phyloP scores from a whole-genome alignment of 257 asterid genomes.

The Nicotiana knightiana region DNA sequence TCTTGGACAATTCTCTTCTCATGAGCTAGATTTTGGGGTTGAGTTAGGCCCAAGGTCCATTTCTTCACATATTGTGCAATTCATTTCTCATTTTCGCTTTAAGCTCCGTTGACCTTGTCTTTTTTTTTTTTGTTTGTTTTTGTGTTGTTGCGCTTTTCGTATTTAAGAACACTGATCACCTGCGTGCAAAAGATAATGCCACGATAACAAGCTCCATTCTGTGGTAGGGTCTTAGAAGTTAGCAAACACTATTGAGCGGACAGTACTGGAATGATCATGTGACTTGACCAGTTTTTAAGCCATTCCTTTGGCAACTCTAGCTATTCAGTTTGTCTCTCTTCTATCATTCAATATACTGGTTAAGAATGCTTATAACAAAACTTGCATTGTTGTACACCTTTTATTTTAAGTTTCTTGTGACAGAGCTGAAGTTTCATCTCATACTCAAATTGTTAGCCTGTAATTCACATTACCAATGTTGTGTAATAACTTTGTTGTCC shows the following conservation, averaged over 20 bases:
- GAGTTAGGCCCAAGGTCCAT: too few species aligned
- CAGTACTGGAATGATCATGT: not conserved
- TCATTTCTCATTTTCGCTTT: too few species aligned
- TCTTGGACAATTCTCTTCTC: too few species aligned
- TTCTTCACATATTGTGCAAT: too few species aligned
- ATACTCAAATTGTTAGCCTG: not conserved
- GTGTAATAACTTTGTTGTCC: conserved; percentile 23
- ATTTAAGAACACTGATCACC: not conserved
- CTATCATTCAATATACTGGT: not conserved
- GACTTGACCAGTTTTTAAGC: not conserved
- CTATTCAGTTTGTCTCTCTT: not conserved
- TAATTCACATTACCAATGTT: not conserved
- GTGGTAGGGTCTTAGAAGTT: not conserved
- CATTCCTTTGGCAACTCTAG: not conserved
- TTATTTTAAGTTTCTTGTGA: not conserved
- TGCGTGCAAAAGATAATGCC: not conserved
- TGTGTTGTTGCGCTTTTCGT: too few species aligned
- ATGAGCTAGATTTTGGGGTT: too few species aligned
- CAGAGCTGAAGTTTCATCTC: not conserved
- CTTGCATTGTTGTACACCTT: not conserved
- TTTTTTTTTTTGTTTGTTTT: too few species aligned
- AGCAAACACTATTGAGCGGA: not conserved
- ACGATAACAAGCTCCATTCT: not conserved
- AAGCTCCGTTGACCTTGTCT: too few species aligned
- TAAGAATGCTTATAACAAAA: not conserved